phyloP scores from a whole-genome alignment of 768 basidiomycete genomes.

The Aureoboletus auriporus region DNA sequence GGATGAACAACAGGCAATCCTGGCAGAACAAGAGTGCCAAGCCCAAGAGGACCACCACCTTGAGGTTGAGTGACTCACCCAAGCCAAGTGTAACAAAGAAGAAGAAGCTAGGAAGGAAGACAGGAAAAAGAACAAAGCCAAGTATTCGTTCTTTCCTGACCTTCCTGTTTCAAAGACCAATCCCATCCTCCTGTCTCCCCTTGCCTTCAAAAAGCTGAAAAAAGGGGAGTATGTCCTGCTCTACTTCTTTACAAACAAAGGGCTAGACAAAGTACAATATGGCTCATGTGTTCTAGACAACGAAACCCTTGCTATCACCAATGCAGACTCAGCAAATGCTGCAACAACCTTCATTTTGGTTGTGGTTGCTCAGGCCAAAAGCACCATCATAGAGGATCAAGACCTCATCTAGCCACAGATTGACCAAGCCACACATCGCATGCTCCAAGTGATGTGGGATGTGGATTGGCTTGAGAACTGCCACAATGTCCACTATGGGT shows the following conservation, averaged over 20 bases:
- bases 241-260: constrained; percentile 5
- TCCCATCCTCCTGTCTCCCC: neutral
- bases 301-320: neutral
- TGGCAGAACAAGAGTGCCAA: no score
- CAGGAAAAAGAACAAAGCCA: neutral
- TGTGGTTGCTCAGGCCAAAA: neutral
- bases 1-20: no score
- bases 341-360: neutral
- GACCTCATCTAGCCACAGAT: neutral
- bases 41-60: no score
- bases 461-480: neutral
- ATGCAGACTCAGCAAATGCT: neutral
- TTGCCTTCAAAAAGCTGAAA: neutral
- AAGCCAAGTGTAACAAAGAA: neutral
- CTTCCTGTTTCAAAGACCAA: neutral
- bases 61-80: no score
- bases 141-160: neutral
- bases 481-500: neutral
- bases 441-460: neutral
- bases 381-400: neutral
- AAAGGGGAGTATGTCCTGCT: neutral
- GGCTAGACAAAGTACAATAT: neutral
- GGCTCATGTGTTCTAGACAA: neutral
- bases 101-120: neutral
- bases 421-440: neutral